Conservation (phyloP, 2,329 filamentous ascomycete genomes). For the Fusarium mangiferae region DNA sequence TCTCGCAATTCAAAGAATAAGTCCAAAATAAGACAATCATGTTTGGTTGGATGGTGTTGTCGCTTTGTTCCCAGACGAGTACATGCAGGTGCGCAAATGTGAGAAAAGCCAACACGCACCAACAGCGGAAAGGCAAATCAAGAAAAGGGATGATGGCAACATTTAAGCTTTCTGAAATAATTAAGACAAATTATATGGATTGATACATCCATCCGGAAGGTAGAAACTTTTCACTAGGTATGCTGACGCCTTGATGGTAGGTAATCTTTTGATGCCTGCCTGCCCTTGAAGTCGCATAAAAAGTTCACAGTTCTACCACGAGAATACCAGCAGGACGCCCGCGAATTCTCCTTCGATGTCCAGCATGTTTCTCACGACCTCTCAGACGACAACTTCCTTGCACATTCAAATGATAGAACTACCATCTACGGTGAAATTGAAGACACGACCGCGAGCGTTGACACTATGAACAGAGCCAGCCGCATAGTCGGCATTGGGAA, state of each 20-base stretch:
- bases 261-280: neutral
- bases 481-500: neutral
- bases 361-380: neutral
- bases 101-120: neutral
- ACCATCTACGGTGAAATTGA: no score
- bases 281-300: neutral
- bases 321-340: neutral
- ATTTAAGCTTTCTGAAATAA: neutral
- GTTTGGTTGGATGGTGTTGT: neutral
- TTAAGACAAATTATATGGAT: neutral
- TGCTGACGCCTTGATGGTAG: neutral
- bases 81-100: neutral
- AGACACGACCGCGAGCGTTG: neutral
- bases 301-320: neutral
- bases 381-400: no score
- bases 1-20: neutral
- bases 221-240: neutral
- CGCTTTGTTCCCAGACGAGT: neutral
- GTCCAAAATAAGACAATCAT: neutral
- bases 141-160: neutral
- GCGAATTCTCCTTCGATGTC: neutral
- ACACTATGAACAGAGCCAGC: no score
- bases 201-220: accelerated
- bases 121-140: neutral
- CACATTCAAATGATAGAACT: accelerated